A percentile compares a stretch with the other conserved stretches of the same genome.
Evolutionary conservation across 2,329 filamentous ascomycete genomes (phyloP).

Genomic region (Stachybotrys elegans): DNA sequence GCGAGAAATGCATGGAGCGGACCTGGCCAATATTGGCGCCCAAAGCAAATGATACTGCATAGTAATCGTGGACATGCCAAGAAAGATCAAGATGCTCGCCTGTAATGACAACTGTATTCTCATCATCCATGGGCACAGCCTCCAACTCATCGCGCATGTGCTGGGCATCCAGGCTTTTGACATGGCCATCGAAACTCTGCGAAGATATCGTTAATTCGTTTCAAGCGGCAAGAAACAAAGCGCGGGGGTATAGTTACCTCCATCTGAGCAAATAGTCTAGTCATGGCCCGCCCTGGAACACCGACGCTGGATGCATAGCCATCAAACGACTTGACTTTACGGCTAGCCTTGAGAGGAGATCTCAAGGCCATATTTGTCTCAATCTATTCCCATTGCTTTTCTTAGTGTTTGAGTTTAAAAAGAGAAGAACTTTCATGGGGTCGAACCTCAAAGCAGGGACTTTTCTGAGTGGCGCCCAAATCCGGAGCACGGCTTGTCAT

Average conservation of each 20-base stretch:
- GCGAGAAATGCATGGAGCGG: not conserved
- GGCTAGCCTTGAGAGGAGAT: not conserved
- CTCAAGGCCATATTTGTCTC: not conserved
- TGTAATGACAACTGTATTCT: not conserved
- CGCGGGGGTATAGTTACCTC: not conserved
- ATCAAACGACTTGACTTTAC: not conserved
- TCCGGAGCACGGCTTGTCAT: not conserved
- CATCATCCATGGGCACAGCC: not conserved
- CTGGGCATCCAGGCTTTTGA: not conserved
- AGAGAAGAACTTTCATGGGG: not conserved
- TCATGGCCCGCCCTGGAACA: not conserved
- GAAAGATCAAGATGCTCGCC: not conserved
- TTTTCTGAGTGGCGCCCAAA: not conserved
- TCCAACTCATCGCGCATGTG: not conserved
- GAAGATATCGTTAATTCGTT: not conserved
- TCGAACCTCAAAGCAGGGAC: not conserved
- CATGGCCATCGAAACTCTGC: not conserved
- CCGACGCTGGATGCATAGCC: not conserved
- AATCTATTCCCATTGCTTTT: not conserved
- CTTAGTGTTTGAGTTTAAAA: not conserved
- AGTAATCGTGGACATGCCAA: not conserved
- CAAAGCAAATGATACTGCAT: not conserved
- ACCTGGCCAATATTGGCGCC: not conserved
- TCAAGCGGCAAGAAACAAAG: not conserved
- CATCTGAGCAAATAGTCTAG: not conserved